Evolutionary conservation across 139 green algal species (phyloP).

Genomic region (Tetradesmus lagerheimii): DNA sequence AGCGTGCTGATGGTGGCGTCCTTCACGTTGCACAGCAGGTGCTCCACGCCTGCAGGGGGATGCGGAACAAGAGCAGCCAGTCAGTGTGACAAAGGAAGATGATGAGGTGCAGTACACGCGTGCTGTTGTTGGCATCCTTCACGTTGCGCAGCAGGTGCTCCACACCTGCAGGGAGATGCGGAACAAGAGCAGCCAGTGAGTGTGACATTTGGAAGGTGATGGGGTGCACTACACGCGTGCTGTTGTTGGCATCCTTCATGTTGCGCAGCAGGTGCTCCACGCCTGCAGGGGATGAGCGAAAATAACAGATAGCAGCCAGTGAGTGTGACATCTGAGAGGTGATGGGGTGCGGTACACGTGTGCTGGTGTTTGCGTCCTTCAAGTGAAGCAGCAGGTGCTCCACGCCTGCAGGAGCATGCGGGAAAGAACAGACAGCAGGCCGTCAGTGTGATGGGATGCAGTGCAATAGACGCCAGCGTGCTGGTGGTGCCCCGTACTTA

Average conservation of each 20-base stretch:
- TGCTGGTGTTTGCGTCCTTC: constrained; percentile 90
- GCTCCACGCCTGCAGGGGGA: constrained; percentile 88
- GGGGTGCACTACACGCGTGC: background rate
- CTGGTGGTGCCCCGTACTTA: no score
- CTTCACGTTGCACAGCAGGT: constrained; percentile 96
- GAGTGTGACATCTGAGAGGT: no score
- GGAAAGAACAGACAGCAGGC: background rate
- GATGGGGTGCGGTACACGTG: no score
- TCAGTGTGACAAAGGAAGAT: background rate
- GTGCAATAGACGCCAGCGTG: no score
- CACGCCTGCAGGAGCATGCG: constrained; percentile 71
- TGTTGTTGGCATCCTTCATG: background rate
- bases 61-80: background rate
- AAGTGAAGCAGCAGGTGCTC: constrained; percentile 99
- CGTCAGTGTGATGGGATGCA: background rate
- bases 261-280: background rate
- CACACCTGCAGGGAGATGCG: background rate
- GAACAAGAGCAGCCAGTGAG: no score
- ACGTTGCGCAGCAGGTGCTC: background rate
- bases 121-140: background rate
- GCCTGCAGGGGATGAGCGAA: background rate
- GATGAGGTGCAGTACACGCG: background rate
- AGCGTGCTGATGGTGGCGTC: constrained; percentile 93
- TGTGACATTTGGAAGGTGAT: no score
- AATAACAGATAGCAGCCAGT: no score